Base-by-base conservation (phyloP, 179 eudicot species). In the Spergularia azorica region DNA sequence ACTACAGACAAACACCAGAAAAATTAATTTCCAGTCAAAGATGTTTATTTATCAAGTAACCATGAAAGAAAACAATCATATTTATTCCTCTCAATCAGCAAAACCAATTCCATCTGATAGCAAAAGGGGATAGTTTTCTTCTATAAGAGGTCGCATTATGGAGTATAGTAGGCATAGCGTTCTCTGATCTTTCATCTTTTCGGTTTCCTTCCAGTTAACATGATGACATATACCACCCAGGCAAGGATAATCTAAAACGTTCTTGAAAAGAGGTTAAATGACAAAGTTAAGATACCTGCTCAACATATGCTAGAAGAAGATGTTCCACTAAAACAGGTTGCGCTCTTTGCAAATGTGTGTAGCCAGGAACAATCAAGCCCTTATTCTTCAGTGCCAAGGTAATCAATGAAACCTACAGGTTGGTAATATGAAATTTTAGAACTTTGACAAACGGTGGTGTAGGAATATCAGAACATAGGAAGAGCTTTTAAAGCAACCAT, bases 331-430 rank as follows among this genome's bases (percentile, higher is more conserved):
- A 85, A 82, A 96, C 91, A 82, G 99, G 99, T 17, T 96, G 97
- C 51, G 99, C 99, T 87, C 98, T 92, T 77, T 92, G 99, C 85
- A 96, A 75, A 88, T 96, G 99, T 6, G 98, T 94, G 82, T 94
- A 96, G 55, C 99, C 99, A 36, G 99, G 99, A 84, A 96, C 96
- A 64, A 94, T 96, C 81, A 92, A 80, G 39, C 93, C 96, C 65
- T 87, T 91, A 73, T 94, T 94, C 81, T 87, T 88, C 85, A 81
- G 71, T 62, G 98, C 99, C 90, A 96, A 81, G 55, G 59, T 87
- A 67, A 96, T 84, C 77, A 96, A 73, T 56, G 94, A 75, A 80
- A 85, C 90, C 99, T 96, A 87, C 79, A 82, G 20, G 67, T 81
- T 50, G 76, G 73, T 26, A 63, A 20, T 17, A 76, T 43, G 64